Percentiles rank a stretch among this genome's conserved stretches.
Conservation (phyloP, 306 rosid genomes). For the Phaseolus lunatus region DNA sequence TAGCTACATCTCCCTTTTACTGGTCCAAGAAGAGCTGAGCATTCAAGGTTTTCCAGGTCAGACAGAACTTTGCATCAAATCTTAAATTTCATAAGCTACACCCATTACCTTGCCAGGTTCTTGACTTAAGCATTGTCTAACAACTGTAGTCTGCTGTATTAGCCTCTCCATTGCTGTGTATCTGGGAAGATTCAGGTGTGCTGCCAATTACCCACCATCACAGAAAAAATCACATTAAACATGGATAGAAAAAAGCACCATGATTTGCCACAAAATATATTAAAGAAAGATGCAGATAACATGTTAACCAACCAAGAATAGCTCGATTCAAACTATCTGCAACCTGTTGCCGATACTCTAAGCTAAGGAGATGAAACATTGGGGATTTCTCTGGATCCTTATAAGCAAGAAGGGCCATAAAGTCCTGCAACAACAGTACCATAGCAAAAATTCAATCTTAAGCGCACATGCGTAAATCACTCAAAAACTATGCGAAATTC, state of each 20-base stretch:
- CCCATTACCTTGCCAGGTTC: slow-evolving; percentile 73
- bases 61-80: slow-evolving; percentile 25
- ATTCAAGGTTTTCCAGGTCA: slow-evolving; percentile 14
- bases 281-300: slow-evolving; percentile 31
- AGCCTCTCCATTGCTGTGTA: slow-evolving; percentile 88
- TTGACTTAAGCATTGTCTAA: slow-evolving; percentile 71
- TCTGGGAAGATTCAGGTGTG: slow-evolving; percentile 73
- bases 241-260: slow-evolving; percentile 12
- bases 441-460: slow-evolving; percentile 15
- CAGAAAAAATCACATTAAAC: background rate
- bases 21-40: slow-evolving; percentile 14
- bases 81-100: slow-evolving; percentile 18
- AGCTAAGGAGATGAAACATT: slow-evolving; percentile 84
- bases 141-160: slow-evolving; percentile 81
- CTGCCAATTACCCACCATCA: slow-evolving; percentile 58
- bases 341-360: slow-evolving; percentile 74
- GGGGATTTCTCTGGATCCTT: slow-evolving; percentile 95
- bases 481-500: background rate
- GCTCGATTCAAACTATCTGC: slow-evolving; percentile 82
- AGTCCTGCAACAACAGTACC: slow-evolving; percentile 61
- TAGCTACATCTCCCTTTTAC: slow-evolving; percentile 2
- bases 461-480: background rate
- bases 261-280: slow-evolving; percentile 12
- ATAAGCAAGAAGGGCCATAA: slow-evolving; percentile 88
- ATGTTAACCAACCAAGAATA: slow-evolving; percentile 76